Base-by-base conservation (phyloP, 2,329 filamentous ascomycete species). In the Alternaria panax region DNA sequence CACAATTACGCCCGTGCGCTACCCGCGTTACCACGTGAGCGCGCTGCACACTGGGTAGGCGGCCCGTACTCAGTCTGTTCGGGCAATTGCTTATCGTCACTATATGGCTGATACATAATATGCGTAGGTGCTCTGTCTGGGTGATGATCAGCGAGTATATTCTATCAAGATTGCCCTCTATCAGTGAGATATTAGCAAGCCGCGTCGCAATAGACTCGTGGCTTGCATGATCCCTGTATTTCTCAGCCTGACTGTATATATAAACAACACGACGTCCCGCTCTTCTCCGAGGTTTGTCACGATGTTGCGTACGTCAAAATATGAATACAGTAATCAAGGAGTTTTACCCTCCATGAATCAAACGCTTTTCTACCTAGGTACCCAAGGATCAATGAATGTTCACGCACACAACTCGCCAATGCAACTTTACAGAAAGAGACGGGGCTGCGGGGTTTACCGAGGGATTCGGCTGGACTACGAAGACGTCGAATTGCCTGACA, bases 21-120 rank as follows among this genome's bases (percentile, higher is more conserved):
- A 51, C 36, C 54, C 61, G 59, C 61, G 59, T 59, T 24, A 22
- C 27, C 59, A 64, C 58, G 58, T 64, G 61, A 64, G 30, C 30
- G 30, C 30, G 30, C 30, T 34, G 30, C 38, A 41, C 30, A 41
- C 30, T 32, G 11, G 30, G 28, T 18, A 30, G 1, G 25, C 43
- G 32, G 22, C 27, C 41, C 28, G 22, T 40, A 22, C 18, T 12
- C 18, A 9, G 7, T 18, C 18, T 22, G 4, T 22, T 32, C 18
- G 4, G 27, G 28, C 28, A 24, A 12, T 22, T 18, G 28, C n/a
- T 28, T 16, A 27, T 9, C 42, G 18, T n/a, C 42, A 11, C 27
- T 46, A 20, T 27, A 14, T 30, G 27, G 5, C 11, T 22, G 9
- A 25, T 4, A 20, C 0, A 3, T 5, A 30, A 18, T 9, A 18